Evolutionary conservation across 352 stramenopile species (phyloP), one percentile per base, ranked within the genome.

Genomic region (Peronospora tabacina): DNA sequence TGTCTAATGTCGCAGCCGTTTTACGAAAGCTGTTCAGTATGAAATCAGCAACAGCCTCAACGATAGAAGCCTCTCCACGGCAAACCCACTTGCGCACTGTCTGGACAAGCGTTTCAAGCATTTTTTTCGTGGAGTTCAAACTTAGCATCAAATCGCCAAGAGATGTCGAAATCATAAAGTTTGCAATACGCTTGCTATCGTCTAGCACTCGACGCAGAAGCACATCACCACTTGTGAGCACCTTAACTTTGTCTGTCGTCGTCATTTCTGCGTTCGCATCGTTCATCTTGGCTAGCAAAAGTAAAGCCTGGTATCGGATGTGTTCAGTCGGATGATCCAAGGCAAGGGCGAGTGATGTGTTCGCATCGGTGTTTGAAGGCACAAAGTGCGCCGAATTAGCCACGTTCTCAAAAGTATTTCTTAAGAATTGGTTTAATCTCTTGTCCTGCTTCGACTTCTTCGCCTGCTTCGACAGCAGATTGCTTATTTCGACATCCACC

Each of bases 361-460:
- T 82, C n/a, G 74, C 74, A 40, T 85, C 68, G 5, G 62, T 67
- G 24, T 56, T 65, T 1, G 70, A 76, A 10, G 77, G 75, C 43
- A 91, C 51, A 56, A 89, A 91, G 49, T 87, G 77, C 7, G 81
- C 75, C 42, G 81, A 89, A 53, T 88, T 87, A 3, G 81, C 65
- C 7, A 91, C 63, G 32, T 76, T 75, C 15, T 72, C 58, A 51
- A 91, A 89, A 20, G 81, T 88, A 20, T 66, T 62, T 15, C 68
- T 65, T 10, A 91, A 29, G 49, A 91, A 91, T 47, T 59, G 54
- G 49, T 68, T 68, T n/a, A 85, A 44, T 19, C 65, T 63, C 58
- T 85, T 80, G 36, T 69, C 62, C 30, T 65, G 55, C 36, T 82
- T 75, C 22, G 70, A 78, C 17, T 72, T 61, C 12, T 57, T 63